Conservation (phyloP, 1,284 basidiomycete species). For the Apiotrichum akiyoshidainum region DNA sequence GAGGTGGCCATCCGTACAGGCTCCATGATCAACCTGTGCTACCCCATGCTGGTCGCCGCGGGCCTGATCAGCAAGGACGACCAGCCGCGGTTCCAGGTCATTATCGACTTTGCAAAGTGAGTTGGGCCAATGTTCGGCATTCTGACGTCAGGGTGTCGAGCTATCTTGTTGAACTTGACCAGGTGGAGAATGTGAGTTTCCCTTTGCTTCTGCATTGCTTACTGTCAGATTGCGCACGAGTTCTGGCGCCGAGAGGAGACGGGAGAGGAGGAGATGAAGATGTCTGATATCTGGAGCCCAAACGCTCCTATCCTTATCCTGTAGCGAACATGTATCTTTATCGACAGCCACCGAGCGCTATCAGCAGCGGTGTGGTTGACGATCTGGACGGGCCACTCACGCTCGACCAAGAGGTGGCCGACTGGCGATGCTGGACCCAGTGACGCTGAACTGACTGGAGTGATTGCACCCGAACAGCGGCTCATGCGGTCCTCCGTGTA, state of each 20-base stretch:
- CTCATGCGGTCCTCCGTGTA: too few relatives aligned
- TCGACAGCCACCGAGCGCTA: too few relatives aligned
- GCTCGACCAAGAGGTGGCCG: too few relatives aligned
- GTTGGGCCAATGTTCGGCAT: neutral
- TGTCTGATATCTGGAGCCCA: constrained; percentile 13
- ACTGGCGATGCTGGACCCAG: too few relatives aligned
- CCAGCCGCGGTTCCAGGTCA: constrained; percentile 11
- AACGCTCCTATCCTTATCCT: constrained; percentile 12
- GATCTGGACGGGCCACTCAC: too few relatives aligned
- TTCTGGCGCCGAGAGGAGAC: constrained; percentile 10
- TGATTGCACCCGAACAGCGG: too few relatives aligned
- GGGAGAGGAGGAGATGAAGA: constrained; percentile 12
- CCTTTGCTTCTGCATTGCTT: neutral
- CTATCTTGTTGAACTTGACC: constrained; percentile 11
- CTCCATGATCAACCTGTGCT: constrained; percentile 19
- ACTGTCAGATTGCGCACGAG: constrained; percentile 17
- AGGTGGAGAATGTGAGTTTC: constrained; percentile 10
- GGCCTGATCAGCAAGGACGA: constrained; percentile 9
- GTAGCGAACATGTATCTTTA: constrained; percentile 4
- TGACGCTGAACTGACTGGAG: too few relatives aligned
- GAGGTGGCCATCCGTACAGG: constrained; percentile 17
- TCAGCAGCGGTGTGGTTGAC: too few relatives aligned
- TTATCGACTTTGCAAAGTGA: constrained; percentile 21
- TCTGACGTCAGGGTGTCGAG: constrained; percentile 8
- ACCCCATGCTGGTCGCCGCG: constrained; percentile 14